Conservation (phyloP, 352 stramenopile species). For the Aphanomyces invadans region DNA sequence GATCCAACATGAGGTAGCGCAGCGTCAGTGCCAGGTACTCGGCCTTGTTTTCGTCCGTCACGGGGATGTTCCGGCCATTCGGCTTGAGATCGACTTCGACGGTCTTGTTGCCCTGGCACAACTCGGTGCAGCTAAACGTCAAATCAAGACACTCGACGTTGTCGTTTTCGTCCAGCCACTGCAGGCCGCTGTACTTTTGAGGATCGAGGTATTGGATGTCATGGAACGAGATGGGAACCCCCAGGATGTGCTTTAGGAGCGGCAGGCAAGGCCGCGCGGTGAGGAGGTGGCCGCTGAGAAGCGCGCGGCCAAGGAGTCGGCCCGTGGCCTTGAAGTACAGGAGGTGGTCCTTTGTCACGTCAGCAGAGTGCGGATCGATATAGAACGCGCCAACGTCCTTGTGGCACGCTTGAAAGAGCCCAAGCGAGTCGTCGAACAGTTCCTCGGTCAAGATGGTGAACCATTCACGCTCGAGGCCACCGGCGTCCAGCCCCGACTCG, state of each 20-base stretch:
- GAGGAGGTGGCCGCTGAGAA: constrained; percentile 79
- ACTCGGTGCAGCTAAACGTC: constrained; percentile 41
- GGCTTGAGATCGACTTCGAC: constrained; percentile 44
- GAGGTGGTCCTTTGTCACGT: constrained; percentile 46
- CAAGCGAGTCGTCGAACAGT: constrained; percentile 72
- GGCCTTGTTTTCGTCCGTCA: constrained; percentile 93
- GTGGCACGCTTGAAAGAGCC: constrained; percentile 65
- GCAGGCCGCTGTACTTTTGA: constrained; percentile 65
- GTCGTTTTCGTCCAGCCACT: constrained; percentile 56
- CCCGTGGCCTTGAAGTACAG: constrained; percentile 74
- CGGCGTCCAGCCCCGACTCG: constrained; percentile 78
- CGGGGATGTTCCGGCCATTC: constrained; percentile 82
- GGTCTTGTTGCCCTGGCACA: neutral
- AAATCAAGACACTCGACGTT: constrained; percentile 70
- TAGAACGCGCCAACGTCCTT: constrained; percentile 75
- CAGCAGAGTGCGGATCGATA: constrained; percentile 69
- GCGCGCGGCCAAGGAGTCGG: constrained; percentile 77
- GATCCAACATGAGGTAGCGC: constrained; percentile 94
- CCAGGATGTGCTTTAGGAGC: constrained; percentile 85
- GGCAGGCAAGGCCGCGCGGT: constrained; percentile 68
- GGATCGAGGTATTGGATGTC: constrained; percentile 87
- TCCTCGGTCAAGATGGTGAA: constrained; percentile 77
- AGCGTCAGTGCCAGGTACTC: constrained; percentile 91
- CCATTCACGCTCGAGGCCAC: constrained; percentile 86
- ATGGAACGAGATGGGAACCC: constrained; percentile 79